Evolutionary conservation across 176 grass and related monocot genomes (phyloP), one percentile per base, ranked within the genome.

Genomic region (Carex pumila): DNA sequence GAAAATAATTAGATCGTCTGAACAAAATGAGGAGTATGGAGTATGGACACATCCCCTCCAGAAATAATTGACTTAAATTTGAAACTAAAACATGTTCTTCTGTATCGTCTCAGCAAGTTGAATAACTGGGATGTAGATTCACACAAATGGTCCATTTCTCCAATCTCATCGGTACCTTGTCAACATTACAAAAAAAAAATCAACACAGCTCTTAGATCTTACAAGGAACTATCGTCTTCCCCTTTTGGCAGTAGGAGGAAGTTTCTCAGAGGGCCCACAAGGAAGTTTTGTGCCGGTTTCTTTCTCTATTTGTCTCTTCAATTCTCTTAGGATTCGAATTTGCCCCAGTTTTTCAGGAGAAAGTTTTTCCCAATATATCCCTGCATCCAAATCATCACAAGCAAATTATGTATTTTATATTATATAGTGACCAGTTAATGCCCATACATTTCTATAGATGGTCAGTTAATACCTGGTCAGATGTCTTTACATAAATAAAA

Each of bases 351-450:
- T 94, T 78, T 94, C 91, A 53, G 90, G 95, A 68, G 95, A 98
- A 79, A 98, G 77, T 79, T 94, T 98, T 65, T 98, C 92, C 92
- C 92, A 98, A 83, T 98, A 98, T 81, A 98, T 94, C 50, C 91
- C 95, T 97, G 61, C 54, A 82, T 50, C 57, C 18, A 85, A 36
- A 85, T 79, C 12, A 76, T 55, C 47, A 29, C 49, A 56, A 14
- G 2, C 11, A 52, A 76, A 55, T 32, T 11, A 76, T 55, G 72
- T 55, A 56, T 55, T 72, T 72, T 37, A 49, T 49, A 49, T 11
- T 49, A 11, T 76, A 77, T 77, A 55, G 4, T 21, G 15, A 55
- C 13, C 67, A n/a, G 32, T n/a, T 17, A 14, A 29, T 75, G 7
- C 45, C 18, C 71, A 13, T 22, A 14, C 11, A 75, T 11, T 52